Evolutionary conservation across 1,139 yeast species (phyloP).

Genomic region (Taiozyma sp.): DNA sequence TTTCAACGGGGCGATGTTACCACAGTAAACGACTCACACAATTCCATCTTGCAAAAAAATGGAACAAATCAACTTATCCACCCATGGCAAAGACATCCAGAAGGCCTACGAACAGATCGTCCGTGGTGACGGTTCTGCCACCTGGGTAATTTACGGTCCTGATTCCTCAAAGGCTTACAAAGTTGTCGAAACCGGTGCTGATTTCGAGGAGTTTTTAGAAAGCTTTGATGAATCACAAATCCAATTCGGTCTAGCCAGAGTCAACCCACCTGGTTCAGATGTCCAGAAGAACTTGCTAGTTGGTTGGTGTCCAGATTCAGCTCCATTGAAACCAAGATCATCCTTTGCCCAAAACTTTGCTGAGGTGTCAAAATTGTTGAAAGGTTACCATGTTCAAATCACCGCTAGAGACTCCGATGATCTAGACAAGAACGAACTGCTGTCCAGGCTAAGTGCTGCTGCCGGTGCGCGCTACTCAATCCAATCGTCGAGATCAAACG

Average conservation of each 20-base stretch:
- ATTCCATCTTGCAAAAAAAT: constrained; percentile 5
- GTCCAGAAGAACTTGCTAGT: constrained; percentile 77
- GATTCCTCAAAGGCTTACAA: constrained; percentile 49
- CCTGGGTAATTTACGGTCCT: constrained; percentile 63
- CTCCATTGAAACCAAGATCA: constrained; percentile 69
- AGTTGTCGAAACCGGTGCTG: constrained; percentile 53
- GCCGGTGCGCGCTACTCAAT: constrained; percentile 94
- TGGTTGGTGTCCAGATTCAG: constrained; percentile 92
- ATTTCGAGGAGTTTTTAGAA: constrained; percentile 70
- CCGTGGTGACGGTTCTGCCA: constrained; percentile 47
- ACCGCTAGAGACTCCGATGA: constrained; percentile 96
- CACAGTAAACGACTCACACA: background rate
- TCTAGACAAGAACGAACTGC: constrained; percentile 69
- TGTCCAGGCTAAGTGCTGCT: constrained; percentile 78
- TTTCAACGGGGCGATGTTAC: background rate
- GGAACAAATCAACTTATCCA: constrained; percentile 24
- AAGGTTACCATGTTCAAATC: constrained; percentile 91
- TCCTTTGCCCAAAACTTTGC: constrained; percentile 75
- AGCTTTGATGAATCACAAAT: constrained; percentile 84
- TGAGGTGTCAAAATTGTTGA: constrained; percentile 59
- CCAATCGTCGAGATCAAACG: constrained; percentile 34
- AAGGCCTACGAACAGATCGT: constrained; percentile 59
- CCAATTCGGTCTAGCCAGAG: constrained; percentile 87
- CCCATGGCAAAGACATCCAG: constrained; percentile 38
- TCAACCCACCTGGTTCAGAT: constrained; percentile 84